Base-by-base conservation (phyloP, 2,329 filamentous ascomycete genomes). In the Leptoxyphium fumago region DNA sequence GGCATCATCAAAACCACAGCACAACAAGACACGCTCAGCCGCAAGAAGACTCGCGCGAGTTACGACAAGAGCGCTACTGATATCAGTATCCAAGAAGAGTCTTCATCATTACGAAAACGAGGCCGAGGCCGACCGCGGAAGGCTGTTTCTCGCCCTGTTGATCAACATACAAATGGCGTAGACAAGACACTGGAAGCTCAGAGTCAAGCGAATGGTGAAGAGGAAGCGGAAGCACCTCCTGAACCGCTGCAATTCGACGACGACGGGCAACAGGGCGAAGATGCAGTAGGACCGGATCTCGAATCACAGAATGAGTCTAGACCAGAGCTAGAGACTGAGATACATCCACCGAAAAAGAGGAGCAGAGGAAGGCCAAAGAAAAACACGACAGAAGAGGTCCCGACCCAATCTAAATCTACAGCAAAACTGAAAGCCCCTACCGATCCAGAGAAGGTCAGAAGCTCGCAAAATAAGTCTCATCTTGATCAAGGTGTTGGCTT, bases 401-500 rank as follows among this genome's bases (percentile, higher is more conserved):
- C 9, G 11, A 18, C 2, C 13, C 15, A 13, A n/a, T 10, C 40
- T 29, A 42, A 18, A n/a, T 29, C 40, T 18, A 29, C 28, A 2
- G 3, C 39, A 4, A 29, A 14, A 9, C 6, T 8, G 17, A 17
- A 38, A n/a, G 4, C 34, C 9, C 34, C 34, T 17, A n/a, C 34
- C 13, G 17, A 38, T n/a, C 34, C 9, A 38, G 13, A 17, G 13
- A 40, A 44, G 21, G 47, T 43, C 13, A 45, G 46, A 10, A 46
- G 42, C 44, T 26, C 21, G 21, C 21, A 26, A 26, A 26, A 26
- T 26, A 26, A 26, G 21, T 7, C 21, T 3, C 21, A 26, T 7
- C 4, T 26, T 26, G 48, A 50, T 39, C 44, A 45, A 14, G 48
- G 52, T 41, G 47, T 45, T 34, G 54, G 52, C 39, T 43, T 54